These are phyloP conservation scores for Astragalus glycyphyllos DNA, from an alignment of 306 rosid genomes.

Conservation along the genomic window DNA sequence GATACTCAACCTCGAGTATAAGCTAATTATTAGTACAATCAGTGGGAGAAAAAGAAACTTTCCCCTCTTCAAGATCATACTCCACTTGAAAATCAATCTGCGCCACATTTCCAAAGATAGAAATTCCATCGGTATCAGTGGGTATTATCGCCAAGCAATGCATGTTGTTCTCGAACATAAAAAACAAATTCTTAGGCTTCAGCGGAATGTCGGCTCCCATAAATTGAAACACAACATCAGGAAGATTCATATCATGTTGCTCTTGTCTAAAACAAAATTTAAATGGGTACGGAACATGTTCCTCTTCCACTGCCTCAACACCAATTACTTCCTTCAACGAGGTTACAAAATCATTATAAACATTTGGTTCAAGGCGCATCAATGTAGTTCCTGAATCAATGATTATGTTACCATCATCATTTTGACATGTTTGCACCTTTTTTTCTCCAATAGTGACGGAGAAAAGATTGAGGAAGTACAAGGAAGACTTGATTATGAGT, in stretches of 20 bases:
- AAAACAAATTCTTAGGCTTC: neutral
- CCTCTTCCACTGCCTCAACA: neutral
- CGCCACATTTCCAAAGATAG: conserved; percentile 32
- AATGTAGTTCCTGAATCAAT: conserved; percentile 40
- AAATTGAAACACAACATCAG: conserved; percentile 13
- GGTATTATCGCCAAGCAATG: neutral
- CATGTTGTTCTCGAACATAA: neutral
- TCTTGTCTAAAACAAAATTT: neutral
- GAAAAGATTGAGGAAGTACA: neutral
- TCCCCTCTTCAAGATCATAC: conserved; percentile 37
- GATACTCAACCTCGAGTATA: no score
- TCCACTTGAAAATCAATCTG: conserved; percentile 33
- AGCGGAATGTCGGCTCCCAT: neutral
- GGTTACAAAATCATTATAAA: neutral
- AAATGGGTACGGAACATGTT: neutral
- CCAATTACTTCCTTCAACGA: neutral
- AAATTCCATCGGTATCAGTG: neutral
- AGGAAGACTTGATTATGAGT: neutral
- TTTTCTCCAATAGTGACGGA: neutral
- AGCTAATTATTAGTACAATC: conserved; percentile 15
- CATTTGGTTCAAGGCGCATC: neutral
- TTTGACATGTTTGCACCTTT: neutral
- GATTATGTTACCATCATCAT: neutral
- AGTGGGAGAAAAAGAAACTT: conserved; percentile 36
- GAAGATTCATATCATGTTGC: neutral